These are phyloP conservation scores for Neoboletus magnificus DNA, from an alignment of 768 basidiomycete species.

Conservation along the genomic window DNA sequence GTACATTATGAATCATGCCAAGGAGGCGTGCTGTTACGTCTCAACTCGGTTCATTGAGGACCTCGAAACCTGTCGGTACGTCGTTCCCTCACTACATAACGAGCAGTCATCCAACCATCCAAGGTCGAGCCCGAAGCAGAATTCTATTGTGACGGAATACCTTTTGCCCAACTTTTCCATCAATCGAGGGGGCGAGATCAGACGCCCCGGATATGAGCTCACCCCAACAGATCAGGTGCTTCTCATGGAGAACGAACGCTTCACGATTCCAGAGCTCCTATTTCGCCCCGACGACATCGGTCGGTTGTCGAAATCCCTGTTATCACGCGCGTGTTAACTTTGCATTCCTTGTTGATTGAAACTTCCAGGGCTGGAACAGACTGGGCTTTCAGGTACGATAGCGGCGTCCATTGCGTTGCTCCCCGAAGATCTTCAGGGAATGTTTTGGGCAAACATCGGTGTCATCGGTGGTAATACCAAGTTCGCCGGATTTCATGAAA, in stretches of 20 bases:
- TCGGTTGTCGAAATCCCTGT: slow-evolving; percentile 33
- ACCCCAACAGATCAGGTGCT: slow-evolving; percentile 66
- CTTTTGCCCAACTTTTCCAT: slow-evolving; percentile 83
- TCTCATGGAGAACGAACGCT: slow-evolving; percentile 87
- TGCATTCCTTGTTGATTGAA: slow-evolving; percentile 3
- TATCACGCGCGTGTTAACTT: slow-evolving; percentile 6
- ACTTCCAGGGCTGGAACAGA: slow-evolving; percentile 67
- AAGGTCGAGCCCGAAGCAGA: slow-evolving; percentile 54
- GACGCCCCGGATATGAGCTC: slow-evolving; percentile 49
- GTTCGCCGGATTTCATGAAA: slow-evolving; percentile 66
- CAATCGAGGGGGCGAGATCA: slow-evolving; percentile 58
- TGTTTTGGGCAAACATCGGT: slow-evolving; percentile 96
- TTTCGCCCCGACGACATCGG: slow-evolving; percentile 91
- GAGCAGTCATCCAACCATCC: slow-evolving; percentile 18
- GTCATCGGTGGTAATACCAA: slow-evolving; percentile 81
- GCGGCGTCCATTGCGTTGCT: slow-evolving; percentile 72
- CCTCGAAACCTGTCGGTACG: slow-evolving; percentile 77
- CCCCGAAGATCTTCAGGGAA: slow-evolving; percentile 77
- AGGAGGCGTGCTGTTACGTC: slow-evolving; percentile 88
- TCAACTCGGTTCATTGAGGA: slow-evolving; percentile 69
- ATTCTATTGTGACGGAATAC: slow-evolving; percentile 81
- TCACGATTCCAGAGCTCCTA: slow-evolving; percentile 87
- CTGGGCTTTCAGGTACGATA: slow-evolving; percentile 74
- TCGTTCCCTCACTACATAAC: slow-evolving; percentile 19
- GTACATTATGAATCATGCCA: slow-evolving; percentile 88